These are phyloP conservation scores for Rosa multiflora DNA, from an alignment of 306 rosid genomes.

Conservation along the genomic window DNA sequence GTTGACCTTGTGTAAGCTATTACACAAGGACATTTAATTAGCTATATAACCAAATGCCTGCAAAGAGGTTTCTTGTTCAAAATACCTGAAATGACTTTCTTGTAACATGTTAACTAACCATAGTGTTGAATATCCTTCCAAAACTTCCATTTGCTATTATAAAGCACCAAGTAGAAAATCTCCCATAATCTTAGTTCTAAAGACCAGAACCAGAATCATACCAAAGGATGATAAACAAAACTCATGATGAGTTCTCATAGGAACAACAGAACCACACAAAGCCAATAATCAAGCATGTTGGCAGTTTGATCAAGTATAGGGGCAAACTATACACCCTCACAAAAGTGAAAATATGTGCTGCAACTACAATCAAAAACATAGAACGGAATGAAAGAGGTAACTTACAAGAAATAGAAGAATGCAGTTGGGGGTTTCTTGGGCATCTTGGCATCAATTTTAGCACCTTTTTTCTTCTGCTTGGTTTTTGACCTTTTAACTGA, in stretches of 20 bases:
- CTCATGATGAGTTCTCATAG: neutral
- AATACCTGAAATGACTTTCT: neutral
- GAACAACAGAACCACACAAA: neutral
- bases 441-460: conserved; percentile 63
- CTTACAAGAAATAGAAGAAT: conserved; percentile 92
- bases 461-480: conserved; percentile 55
- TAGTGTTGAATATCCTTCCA: neutral
- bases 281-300: neutral
- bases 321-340: conserved; percentile 7
- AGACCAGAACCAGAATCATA: neutral
- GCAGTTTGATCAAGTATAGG: neutral
- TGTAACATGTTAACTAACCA: conserved; percentile 5
- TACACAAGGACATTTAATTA: neutral
- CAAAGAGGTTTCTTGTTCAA: neutral
- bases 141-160: neutral
- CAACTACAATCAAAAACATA: conserved; percentile 11
- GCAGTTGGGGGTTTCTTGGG: conserved; percentile 99
- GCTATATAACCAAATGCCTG: neutral
- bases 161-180: neutral
- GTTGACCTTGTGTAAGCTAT: neutral
- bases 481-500: conserved; percentile 50
- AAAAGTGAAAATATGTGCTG: conserved; percentile 13
- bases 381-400: neutral
- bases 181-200: neutral
- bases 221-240: neutral